phyloP scores from a whole-genome alignment of 2,329 filamentous ascomycete species.

The Orbilia blumenaviensis region DNA sequence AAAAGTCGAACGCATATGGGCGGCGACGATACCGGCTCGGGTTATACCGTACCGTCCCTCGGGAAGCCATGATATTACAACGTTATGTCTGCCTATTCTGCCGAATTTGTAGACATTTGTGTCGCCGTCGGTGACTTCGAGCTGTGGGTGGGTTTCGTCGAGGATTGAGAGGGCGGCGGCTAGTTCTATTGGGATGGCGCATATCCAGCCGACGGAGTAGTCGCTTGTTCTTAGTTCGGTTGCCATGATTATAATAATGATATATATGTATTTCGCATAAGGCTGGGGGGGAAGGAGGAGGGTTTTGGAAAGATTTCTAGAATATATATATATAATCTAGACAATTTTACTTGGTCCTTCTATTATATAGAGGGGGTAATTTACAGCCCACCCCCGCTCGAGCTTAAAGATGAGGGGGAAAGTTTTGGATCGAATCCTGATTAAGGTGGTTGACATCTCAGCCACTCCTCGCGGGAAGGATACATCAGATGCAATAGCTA shows the following conservation, averaged over 20 bases:
- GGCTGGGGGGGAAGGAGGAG: too few species aligned
- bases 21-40: not conserved
- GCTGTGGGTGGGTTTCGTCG: conserved; percentile 5
- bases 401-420: too few species aligned
- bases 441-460: too few species aligned
- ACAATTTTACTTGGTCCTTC: too few species aligned
- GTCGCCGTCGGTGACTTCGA: not conserved
- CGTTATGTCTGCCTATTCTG: conserved; percentile 16
- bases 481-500: too few species aligned
- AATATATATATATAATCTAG: too few species aligned
- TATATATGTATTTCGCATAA: too few species aligned
- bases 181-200: conserved; percentile 11
- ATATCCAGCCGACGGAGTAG: conserved; percentile 11
- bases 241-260: conserved; percentile 1
- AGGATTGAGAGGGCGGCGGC: conserved; percentile 32
- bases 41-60: not conserved
- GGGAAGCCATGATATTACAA: conserved; percentile 9
- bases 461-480: too few species aligned
- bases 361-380: too few species aligned
- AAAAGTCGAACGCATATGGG: not conserved
- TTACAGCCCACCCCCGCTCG: too few species aligned
- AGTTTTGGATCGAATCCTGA: too few species aligned
- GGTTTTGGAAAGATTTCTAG: too few species aligned
- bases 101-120: conserved; percentile 12
- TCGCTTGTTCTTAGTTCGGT: conserved; percentile 11